A percentile compares a stretch with the other conserved stretches of the same genome.
Conservation (phyloP, 768 basidiomycete species). For the Sporobolomyces phaffii region DNA sequence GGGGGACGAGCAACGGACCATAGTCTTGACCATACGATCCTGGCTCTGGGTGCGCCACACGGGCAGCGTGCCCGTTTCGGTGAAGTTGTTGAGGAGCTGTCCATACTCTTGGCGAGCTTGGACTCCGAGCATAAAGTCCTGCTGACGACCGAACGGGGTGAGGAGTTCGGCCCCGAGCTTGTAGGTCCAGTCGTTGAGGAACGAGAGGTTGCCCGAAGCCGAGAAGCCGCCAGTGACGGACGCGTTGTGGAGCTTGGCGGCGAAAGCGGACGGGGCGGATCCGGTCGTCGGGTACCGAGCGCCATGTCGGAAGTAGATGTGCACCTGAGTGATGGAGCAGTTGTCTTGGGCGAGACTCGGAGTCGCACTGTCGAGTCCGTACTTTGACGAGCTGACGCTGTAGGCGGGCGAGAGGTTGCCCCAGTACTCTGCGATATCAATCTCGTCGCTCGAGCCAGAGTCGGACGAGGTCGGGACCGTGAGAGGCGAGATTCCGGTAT, state of each 20-base stretch:
- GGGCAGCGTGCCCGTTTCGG: constrained; percentile 59
- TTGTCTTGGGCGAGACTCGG: constrained; percentile 44
- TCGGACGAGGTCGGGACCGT: constrained; percentile 31
- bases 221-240: constrained; percentile 31
- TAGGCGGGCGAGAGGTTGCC: constrained; percentile 46
- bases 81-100: constrained; percentile 59
- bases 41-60: constrained; percentile 58
- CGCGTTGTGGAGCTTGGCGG: constrained; percentile 43
- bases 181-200: constrained; percentile 80
- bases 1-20: not conserved
- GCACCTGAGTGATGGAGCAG: constrained; percentile 44
- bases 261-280: constrained; percentile 41
- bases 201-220: constrained; percentile 57
- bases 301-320: constrained; percentile 41
- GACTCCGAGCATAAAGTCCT: constrained; percentile 68
- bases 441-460: constrained; percentile 1
- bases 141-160: constrained; percentile 82
- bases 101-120: constrained; percentile 63
- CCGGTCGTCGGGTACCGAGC: constrained; percentile 46
- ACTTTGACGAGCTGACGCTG: constrained; percentile 42
- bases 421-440: constrained; percentile 44
- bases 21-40: constrained; percentile 55
- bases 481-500: constrained; percentile 40
- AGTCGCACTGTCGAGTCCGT: constrained; percentile 44
- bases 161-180: constrained; percentile 79